These are phyloP conservation scores for Artemisia annua DNA, from an alignment of 129 eudicot species.

Conservation along the genomic window DNA sequence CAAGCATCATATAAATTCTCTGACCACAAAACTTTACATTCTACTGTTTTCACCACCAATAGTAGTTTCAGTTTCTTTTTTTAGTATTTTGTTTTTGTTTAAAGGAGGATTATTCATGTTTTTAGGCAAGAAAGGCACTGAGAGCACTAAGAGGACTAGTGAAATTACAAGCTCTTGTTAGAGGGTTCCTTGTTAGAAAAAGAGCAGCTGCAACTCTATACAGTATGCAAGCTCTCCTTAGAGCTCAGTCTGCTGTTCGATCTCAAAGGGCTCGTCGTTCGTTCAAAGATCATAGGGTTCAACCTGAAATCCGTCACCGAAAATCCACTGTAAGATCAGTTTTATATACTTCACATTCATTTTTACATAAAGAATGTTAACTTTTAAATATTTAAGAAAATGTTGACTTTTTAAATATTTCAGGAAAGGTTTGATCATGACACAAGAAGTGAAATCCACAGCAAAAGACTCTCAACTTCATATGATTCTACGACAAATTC, in stretches of 20 bases:
- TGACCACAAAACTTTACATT: no score
- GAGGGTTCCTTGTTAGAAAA: slow-evolving; percentile 93
- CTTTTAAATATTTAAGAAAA: neutral
- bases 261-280: slow-evolving; percentile 68
- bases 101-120: slow-evolving; percentile 14
- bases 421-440: slow-evolving; percentile 79
- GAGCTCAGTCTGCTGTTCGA: slow-evolving; percentile 70
- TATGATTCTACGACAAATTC: slow-evolving; percentile 39
- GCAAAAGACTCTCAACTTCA: slow-evolving; percentile 41
- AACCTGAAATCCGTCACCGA: slow-evolving; percentile 47
- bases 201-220: slow-evolving; percentile 81
- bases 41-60: neutral
- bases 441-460: slow-evolving; percentile 38
- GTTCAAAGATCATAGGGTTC: slow-evolving; percentile 39
- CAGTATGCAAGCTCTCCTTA: slow-evolving; percentile 92
- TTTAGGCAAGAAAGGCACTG: slow-evolving; percentile 85
- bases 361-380: neutral
- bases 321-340: slow-evolving; percentile 55
- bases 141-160: slow-evolving; percentile 87
- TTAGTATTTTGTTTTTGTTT: neutral
- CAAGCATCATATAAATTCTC: no score
- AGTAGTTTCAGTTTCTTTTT: neutral
- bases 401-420: slow-evolving; percentile 1
- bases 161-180: slow-evolving; percentile 85
- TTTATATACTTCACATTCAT: neutral